A percentile compares a stretch with the other conserved stretches of the same genome.
These are phyloP conservation scores for Inosperma sp. DNA, from an alignment of 768 basidiomycete genomes.

Conservation along the genomic window DNA sequence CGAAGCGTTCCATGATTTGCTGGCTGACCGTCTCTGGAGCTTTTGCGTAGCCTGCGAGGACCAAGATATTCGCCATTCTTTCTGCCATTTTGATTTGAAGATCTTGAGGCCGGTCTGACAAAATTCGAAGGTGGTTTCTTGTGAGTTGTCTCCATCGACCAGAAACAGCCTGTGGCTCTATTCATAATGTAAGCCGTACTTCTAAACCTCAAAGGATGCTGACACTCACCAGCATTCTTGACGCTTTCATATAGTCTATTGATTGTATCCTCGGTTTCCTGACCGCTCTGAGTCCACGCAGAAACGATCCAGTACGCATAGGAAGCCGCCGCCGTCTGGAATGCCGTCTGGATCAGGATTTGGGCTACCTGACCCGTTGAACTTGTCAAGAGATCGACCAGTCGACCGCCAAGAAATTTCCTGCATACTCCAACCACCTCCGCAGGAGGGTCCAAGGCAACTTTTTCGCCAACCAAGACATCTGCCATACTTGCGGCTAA, in stretches of 20 bases:
- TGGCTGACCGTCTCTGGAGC: constrained; percentile 33
- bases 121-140: constrained; percentile 38
- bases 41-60: constrained; percentile 32
- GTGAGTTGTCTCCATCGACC: constrained; percentile 56
- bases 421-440: too few relatives aligned
- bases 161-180: constrained; percentile 49
- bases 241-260: constrained; percentile 37
- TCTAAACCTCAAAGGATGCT: neutral
- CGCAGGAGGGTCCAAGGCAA: too few relatives aligned
- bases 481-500: too few relatives aligned
- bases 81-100: constrained; percentile 29
- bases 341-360: constrained; percentile 39
- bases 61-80: constrained; percentile 38
- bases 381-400: constrained; percentile 36
- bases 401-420: too few relatives aligned
- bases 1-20: constrained; percentile 39
- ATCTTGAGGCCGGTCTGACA: constrained; percentile 32
- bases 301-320: constrained; percentile 45
- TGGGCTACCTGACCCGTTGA: constrained; percentile 37
- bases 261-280: constrained; percentile 42
- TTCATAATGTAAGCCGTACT: neutral
- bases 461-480: too few relatives aligned
- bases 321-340: constrained; percentile 41
- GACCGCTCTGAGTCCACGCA: constrained; percentile 46
- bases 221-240: constrained; percentile 35